Percentiles rank a stretch among this genome's conserved stretches.
Evolutionary conservation across 1,139 yeast genomes (phyloP).

Genomic region (Suhomyces wounanorum): DNA sequence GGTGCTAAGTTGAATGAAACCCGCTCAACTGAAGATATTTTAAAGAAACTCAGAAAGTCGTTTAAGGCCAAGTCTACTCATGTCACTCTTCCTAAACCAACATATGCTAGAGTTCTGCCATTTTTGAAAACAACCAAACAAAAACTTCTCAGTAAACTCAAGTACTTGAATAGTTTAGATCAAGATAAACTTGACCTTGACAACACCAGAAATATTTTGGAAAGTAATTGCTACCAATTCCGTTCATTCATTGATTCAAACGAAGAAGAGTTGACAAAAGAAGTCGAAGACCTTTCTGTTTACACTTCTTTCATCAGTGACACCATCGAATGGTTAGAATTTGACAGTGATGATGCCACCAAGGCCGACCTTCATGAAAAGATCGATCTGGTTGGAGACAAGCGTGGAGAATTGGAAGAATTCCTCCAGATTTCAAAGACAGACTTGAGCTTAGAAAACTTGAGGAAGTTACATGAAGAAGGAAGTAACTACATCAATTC

Average conservation of each 20-base stretch:
- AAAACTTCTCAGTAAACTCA: constrained; percentile 28
- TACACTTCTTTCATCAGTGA: constrained; percentile 40
- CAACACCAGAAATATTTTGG: constrained; percentile 55
- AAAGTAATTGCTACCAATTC: constrained; percentile 57
- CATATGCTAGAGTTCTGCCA: constrained; percentile 48
- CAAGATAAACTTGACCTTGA: constrained; percentile 48
- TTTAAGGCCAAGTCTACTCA: constrained; percentile 18
- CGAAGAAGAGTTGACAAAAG: constrained; percentile 38
- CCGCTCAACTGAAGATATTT: constrained; percentile 11
- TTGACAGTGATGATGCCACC: constrained; percentile 61
- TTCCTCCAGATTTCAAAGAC: constrained; percentile 29
- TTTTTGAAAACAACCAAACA: constrained; percentile 43
- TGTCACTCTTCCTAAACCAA: constrained; percentile 31
- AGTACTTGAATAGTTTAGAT: constrained; percentile 46
- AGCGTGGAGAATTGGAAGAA: constrained; percentile 25
- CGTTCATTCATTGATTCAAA: constrained; percentile 55
- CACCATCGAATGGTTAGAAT: constrained; percentile 77
- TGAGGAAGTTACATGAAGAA: constrained; percentile 43
- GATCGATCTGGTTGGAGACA: constrained; percentile 22
- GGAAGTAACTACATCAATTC: constrained; percentile 41
- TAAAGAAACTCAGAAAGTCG: constrained; percentile 21
- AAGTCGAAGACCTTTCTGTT: constrained; percentile 33
- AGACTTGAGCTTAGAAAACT: constrained; percentile 37
- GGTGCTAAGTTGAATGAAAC: constrained; percentile 20
- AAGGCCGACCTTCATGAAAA: constrained; percentile 40